Evolutionary conservation across 805 yeast genomes (phyloP).

Genomic region (Candida nanaspora): DNA sequence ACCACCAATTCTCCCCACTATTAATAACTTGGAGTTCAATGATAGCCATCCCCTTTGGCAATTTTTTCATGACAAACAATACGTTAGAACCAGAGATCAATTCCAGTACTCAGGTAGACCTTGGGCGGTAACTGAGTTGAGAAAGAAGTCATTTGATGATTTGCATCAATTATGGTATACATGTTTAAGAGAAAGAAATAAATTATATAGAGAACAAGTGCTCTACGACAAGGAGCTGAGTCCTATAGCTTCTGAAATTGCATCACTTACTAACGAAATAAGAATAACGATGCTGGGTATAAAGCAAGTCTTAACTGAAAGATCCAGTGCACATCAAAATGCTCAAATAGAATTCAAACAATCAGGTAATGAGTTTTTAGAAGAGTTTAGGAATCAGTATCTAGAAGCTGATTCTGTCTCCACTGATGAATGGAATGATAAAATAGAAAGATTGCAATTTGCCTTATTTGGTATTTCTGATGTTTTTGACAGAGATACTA

Average conservation of each 20-base stretch:
- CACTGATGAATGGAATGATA: slow-evolving; percentile 51
- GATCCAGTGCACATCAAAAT: slow-evolving; percentile 63
- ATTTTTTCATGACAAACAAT: slow-evolving; percentile 62
- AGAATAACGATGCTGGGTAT: slow-evolving; percentile 69
- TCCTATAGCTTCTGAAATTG: slow-evolving; percentile 14
- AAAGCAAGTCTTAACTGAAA: slow-evolving; percentile 80
- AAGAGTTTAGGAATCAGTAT: slow-evolving; percentile 53
- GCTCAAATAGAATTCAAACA: slow-evolving; percentile 41
- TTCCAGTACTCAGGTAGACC: slow-evolving; percentile 54
- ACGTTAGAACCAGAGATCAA: slow-evolving; percentile 53
- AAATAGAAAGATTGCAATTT: slow-evolving; percentile 69
- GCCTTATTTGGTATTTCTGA: slow-evolving; percentile 84
- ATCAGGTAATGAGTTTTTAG: slow-evolving; percentile 40
- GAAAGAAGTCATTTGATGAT: slow-evolving; percentile 88
- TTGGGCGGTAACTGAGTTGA: slow-evolving; percentile 84
- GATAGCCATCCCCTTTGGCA: slow-evolving; percentile 95
- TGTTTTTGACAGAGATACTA: slow-evolving; percentile 49
- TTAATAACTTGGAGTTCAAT: slow-evolving; percentile 58
- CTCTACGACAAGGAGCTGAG: slow-evolving; percentile 37
- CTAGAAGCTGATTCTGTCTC: slow-evolving; percentile 49
- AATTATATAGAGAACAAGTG: slow-evolving; percentile 67
- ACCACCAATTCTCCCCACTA: slow-evolving; percentile 82
- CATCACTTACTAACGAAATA: slow-evolving; percentile 31
- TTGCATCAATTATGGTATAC: slow-evolving; percentile 88
- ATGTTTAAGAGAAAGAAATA: slow-evolving; percentile 75